Conservation (phyloP, 305 asterid species). For the Nicotiana rustica region DNA sequence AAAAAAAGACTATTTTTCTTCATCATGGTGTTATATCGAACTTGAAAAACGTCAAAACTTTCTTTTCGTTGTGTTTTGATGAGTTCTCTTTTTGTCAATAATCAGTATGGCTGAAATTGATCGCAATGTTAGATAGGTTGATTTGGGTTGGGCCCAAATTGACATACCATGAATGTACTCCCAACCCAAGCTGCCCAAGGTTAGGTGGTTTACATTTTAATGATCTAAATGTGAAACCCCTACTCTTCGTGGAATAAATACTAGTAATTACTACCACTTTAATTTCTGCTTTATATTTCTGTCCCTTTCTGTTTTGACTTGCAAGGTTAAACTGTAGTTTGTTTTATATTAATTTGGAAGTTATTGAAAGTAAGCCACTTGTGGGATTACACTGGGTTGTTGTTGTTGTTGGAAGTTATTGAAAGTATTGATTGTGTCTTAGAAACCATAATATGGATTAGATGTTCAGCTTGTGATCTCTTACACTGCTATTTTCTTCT, state of each 20-base stretch:
- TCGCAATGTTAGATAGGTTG: neutral
- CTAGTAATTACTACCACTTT: neutral
- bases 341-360: slow-evolving; percentile 6
- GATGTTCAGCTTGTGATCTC: slow-evolving; percentile 2
- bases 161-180: neutral
- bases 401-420: neutral
- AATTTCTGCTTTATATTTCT: neutral
- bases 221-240: neutral
- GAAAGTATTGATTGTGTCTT: neutral
- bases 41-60: neutral
- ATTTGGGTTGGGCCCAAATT: neutral
- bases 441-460: neutral
- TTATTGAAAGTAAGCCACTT: neutral
- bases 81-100: neutral
- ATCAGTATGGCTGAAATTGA: neutral
- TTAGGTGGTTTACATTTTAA: neutral
- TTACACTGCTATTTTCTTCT: slow-evolving; percentile 17
- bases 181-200: neutral
- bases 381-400: too few relatives aligned
- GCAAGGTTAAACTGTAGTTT: slow-evolving; percentile 12
- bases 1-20: neutral
- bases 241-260: neutral
- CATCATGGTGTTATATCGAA: neutral
- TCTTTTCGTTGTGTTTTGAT: neutral
- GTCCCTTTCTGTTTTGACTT: neutral